These are phyloP conservation scores for Rossbeevera mucosa DNA, from an alignment of 768 basidiomycete species.

Conservation along the genomic window DNA sequence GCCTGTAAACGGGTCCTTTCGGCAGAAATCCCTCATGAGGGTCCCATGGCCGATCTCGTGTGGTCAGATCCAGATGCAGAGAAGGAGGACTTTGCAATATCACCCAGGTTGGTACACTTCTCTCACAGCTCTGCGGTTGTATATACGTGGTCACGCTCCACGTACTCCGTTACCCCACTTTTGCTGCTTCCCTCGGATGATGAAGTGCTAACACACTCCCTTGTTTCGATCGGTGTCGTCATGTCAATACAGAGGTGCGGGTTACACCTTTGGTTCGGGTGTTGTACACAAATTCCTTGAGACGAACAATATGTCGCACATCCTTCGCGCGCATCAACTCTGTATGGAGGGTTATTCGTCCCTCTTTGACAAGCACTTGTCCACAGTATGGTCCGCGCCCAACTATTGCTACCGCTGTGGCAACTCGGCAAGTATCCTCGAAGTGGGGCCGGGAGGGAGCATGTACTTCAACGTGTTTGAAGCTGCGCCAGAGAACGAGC, in stretches of 20 bases:
- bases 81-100: slow-evolving; percentile 99
- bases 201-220: slow-evolving; percentile 8
- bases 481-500: slow-evolving; percentile 96
- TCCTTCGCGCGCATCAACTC: slow-evolving; percentile 95
- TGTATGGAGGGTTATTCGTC: slow-evolving; percentile 99
- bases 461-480: slow-evolving; percentile 98
- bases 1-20: slow-evolving; percentile 6
- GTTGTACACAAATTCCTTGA: slow-evolving; percentile 97
- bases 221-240: slow-evolving; percentile 4
- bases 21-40: slow-evolving; percentile 96
- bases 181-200: slow-evolving; percentile 8
- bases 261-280: slow-evolving; percentile 97
- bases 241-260: slow-evolving; percentile 70
- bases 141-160: slow-evolving; percentile 8
- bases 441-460: slow-evolving; percentile 83
- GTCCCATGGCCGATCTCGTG: slow-evolving; percentile 98
- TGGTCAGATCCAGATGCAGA: slow-evolving; percentile 99
- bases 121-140: slow-evolving; percentile 2
- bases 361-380: slow-evolving; percentile 92
- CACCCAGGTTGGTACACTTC: slow-evolving; percentile 68
- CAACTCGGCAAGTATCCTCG: slow-evolving; percentile 93
- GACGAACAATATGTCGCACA: slow-evolving; percentile 94
- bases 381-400: slow-evolving; percentile 97
- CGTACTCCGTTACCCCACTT: slow-evolving; percentile 9
- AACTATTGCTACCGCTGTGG: slow-evolving; percentile 99